Percentiles rank a stretch among this genome's conserved stretches.
Conservation (phyloP, 164 flowering plant genomes). For the Aristolochia contorta region DNA sequence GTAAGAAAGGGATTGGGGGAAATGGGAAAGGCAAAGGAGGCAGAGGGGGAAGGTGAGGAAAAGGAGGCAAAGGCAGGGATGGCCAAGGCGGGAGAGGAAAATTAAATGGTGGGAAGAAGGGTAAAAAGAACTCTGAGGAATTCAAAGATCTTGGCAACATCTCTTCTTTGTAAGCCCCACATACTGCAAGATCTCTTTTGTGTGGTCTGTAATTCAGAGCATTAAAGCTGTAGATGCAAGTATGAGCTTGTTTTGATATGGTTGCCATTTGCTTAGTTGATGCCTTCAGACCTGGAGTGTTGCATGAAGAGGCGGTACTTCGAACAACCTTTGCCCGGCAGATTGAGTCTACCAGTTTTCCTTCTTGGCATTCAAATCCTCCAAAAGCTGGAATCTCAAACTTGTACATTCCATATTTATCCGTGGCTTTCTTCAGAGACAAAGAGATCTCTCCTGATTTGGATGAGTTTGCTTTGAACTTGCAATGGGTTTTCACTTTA, state of each 20-base stretch:
- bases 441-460: conserved; percentile 30
- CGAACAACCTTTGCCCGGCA: conserved; percentile 43
- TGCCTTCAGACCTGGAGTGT: conserved; percentile 29
- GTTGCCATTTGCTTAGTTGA: conserved; percentile 32
- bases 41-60: conserved; percentile 17
- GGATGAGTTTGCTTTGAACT: conserved; percentile 41
- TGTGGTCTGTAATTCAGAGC: conserved; percentile 42
- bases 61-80: background rate
- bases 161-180: conserved; percentile 25
- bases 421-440: conserved; percentile 61
- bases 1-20: background rate
- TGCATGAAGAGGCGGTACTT: conserved; percentile 40
- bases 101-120: conserved; percentile 28
- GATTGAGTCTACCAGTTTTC: conserved; percentile 21
- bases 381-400: conserved; percentile 49
- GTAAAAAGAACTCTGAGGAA: conserved; percentile 32
- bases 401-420: conserved; percentile 44
- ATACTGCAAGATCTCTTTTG: conserved; percentile 26
- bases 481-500: conserved; percentile 58
- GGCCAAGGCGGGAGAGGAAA: conserved; percentile 25
- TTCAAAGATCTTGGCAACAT: conserved; percentile 13
- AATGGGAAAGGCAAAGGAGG: conserved; percentile 12
- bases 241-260: conserved; percentile 43
- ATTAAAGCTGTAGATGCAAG: conserved; percentile 39
- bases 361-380: conserved; percentile 42